Evolutionary conservation across 805 yeast species (phyloP), one percentile per base, ranked within the genome.

Genomic region (Metahyphopichia silvanorum): DNA sequence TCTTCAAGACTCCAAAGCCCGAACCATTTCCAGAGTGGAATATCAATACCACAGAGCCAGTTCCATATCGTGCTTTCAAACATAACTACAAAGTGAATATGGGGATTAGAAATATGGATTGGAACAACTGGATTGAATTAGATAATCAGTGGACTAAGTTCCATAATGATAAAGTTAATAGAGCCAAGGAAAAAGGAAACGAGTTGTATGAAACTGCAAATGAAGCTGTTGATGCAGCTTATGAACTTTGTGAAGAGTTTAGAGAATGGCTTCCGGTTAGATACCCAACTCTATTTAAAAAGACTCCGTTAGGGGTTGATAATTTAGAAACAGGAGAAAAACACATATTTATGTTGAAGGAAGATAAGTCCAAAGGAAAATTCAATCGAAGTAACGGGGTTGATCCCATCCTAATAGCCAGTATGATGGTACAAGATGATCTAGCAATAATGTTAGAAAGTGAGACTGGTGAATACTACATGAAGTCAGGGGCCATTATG

Each of bases 61-160:
- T 75, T 22, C 79, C 83, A n/a, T 78, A 78, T 46, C 60, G 85
- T 29, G 84, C 86, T 0, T 81, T 80, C 58, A 77, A 70, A 48
- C 81, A 77, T 53, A 76, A 73, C 38, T 80, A 80, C 49, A 70
- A 61, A 43, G 69, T 80, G 30, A 80, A 81, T 16, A 80, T 80
- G 87, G 87, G 86, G 5, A 79, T 79, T 26, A 60, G 86, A 41
- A 61, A 60, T 37, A 72, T 79, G 82, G 74, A 77, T 30, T 73
- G 72, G 69, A 60, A 73, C 33, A 63, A 63, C 31, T 80, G 87
- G 87, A 74, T 80, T 39, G 82, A 80, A 48, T 61, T 81, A 37
- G 86, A 80, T 51, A 77, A 76, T 38, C 79, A 80, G 55, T 81
- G 83, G 82, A 42, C 45, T 33, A 69, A 69, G 38, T 79, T 51